These are phyloP conservation scores for Saururus chinensis DNA, from an alignment of 164 flowering plant species.

Conservation along the genomic window DNA sequence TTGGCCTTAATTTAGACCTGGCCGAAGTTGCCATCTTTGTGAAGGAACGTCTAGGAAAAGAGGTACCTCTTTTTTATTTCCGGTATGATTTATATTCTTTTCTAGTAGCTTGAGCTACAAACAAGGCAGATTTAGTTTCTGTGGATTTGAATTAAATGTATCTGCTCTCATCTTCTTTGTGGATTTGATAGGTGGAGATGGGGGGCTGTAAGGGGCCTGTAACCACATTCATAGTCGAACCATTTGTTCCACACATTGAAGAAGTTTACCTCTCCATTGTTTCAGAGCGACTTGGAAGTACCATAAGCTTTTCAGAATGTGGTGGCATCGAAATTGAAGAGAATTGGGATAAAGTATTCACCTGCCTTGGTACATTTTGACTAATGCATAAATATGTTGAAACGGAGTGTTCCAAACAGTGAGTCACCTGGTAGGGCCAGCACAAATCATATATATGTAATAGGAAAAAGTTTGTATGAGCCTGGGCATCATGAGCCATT, in stretches of 20 bases:
- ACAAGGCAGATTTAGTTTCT: neutral
- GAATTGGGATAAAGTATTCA: constrained; percentile 89
- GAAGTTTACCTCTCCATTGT: constrained; percentile 74
- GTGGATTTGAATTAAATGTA: neutral
- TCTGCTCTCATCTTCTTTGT: neutral
- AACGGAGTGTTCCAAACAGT: neutral
- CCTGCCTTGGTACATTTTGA: neutral
- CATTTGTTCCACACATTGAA: constrained; percentile 79
- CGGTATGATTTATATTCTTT: neutral
- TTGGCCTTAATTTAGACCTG: constrained; percentile 73
- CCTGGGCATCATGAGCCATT: too few relatives aligned
- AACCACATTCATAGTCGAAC: constrained; percentile 88
- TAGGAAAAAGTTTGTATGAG: too few relatives aligned
- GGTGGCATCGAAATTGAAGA: constrained; percentile 97
- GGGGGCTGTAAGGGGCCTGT: constrained; percentile 93
- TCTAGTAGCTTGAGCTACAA: neutral
- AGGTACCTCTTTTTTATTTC: constrained; percentile 33
- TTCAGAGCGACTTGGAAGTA: constrained; percentile 84
- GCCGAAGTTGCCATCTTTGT: constrained; percentile 85
- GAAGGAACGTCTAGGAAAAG: constrained; percentile 62
- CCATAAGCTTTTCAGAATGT: constrained; percentile 86
- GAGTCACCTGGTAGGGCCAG: neutral
- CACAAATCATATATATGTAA: too few relatives aligned
- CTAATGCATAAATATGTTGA: neutral
- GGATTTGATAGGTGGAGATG: constrained; percentile 39